A percentile compares a stretch with the other conserved stretches of the same genome.
Conservation (phyloP, 2,329 filamentous ascomycete species). For the Paracoccidioides lutzii region DNA sequence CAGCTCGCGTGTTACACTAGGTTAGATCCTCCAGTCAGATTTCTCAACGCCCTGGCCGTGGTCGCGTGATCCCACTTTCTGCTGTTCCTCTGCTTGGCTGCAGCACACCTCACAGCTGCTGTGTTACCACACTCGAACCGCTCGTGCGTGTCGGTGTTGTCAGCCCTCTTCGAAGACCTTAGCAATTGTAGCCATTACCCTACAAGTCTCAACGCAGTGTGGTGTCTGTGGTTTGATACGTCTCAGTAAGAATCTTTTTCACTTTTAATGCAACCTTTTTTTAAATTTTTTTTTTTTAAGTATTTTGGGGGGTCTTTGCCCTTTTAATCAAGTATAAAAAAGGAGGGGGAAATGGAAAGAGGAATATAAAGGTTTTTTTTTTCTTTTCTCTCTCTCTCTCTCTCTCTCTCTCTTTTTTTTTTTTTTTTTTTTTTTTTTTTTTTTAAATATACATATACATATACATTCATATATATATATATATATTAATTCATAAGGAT, state of each 20-base stretch:
- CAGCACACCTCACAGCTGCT: conserved; percentile 1
- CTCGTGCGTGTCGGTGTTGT: conserved; percentile 1
- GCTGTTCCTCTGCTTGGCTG: neutral
- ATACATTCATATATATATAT: too few species aligned
- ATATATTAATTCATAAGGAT: neutral
- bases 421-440: too few species aligned
- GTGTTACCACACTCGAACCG: conserved; percentile 2
- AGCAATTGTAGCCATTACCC: neutral
- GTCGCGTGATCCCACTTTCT: conserved; percentile 2
- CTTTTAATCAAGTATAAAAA: neutral
- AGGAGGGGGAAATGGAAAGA: neutral
- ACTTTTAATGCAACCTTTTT: neutral
- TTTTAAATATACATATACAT: too few species aligned
- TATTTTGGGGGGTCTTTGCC: too few species aligned
- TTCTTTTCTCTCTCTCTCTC: too few species aligned
- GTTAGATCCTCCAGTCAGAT: neutral
- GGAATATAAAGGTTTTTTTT: neutral
- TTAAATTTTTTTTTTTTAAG: neutral
- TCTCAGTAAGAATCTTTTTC: neutral
- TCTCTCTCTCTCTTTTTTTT: too few species aligned
- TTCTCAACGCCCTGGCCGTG: conserved; percentile 1
- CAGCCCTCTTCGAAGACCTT: neutral
- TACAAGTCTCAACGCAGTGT: neutral
- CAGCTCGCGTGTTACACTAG: conserved; percentile 1
- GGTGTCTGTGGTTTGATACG: neutral